A percentile compares a stretch with the other conserved stretches of the same genome.
These are phyloP conservation scores for Pestalotiopsis sp. DNA, from an alignment of 2,329 filamentous ascomycete genomes.

Conservation along the genomic window DNA sequence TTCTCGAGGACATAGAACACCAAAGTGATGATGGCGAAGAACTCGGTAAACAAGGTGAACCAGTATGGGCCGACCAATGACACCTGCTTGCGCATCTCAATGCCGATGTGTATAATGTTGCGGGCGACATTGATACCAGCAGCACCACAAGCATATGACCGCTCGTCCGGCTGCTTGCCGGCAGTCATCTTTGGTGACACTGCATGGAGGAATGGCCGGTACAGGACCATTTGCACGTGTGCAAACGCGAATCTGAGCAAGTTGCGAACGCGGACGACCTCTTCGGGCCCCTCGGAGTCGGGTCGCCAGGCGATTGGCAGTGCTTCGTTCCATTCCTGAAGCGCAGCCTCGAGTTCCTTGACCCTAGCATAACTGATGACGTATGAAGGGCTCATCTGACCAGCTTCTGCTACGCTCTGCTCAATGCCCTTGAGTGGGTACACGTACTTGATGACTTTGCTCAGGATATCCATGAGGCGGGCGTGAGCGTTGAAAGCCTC, in stretches of 20 bases:
- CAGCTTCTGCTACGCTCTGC: constrained; percentile 44
- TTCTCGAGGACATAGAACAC: constrained; percentile 83
- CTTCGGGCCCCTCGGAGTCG: constrained; percentile 72
- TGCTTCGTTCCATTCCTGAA: constrained; percentile 64
- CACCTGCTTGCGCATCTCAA: constrained; percentile 74
- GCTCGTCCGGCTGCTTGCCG: constrained; percentile 66
- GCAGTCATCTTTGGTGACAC: constrained; percentile 65
- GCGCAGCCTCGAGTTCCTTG: constrained; percentile 64
- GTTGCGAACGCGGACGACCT: constrained; percentile 76
- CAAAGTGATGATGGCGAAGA: constrained; percentile 78
- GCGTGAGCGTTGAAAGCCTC: constrained; percentile 69
- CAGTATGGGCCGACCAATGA: constrained; percentile 81
- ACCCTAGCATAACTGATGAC: constrained; percentile 65
- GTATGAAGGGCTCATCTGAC: constrained; percentile 51
- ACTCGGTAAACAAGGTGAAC: constrained; percentile 85
- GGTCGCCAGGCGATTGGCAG: constrained; percentile 79
- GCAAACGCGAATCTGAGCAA: constrained; percentile 78
- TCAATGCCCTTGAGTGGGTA: constrained; percentile 64
- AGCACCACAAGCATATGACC: constrained; percentile 74
- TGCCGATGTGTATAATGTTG: constrained; percentile 79
- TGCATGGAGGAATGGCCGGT: constrained; percentile 83
- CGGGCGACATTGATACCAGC: constrained; percentile 63
- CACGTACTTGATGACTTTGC: constrained; percentile 65
- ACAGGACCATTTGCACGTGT: constrained; percentile 81
- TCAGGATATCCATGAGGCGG: constrained; percentile 63